Evolutionary conservation across 2,329 filamentous ascomycete species (phyloP), one percentile per base, ranked within the genome.

Genomic region (Colletotrichum lini): DNA sequence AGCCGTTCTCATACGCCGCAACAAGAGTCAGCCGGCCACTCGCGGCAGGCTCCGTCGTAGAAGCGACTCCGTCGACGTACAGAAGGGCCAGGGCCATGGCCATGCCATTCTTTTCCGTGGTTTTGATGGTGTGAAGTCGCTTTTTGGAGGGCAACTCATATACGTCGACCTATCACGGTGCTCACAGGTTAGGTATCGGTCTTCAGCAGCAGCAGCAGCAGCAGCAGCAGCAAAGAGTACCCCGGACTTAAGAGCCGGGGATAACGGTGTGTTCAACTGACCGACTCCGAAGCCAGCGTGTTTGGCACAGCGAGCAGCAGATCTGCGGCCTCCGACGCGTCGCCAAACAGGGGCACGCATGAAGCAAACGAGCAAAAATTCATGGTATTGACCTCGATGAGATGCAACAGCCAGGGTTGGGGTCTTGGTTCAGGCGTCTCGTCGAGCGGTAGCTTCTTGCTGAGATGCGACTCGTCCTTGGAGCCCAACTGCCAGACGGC

Each of bases 311-410:
- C 95, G 59, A 98, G 80, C 6, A 97, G 82, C 6, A 94, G 47
- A 35, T 23, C 35, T 23, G 44, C 21, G 10, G 57, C 44, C 4
- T 53, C 65, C 38, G 62, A 57, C 13, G 54, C 45, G 44, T 66
- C 56, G 26, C 45, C 47, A 18, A 47, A 12, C 44, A 26, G 44
- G 12, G 70, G 59, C 30, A n/a, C 71, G 78, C 91, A 92, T 72
- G 88, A 86, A 2, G 92, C 87, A 79, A 98, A 98, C 2, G 93
- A 88, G 79, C 96, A 99, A 79, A 98, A 99, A 79, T 98, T 99
- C 83, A 98, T 89, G 1, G 96, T 94, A 78, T 98, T 98, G 53
- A 98, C 94, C 6, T 93, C 87, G 6, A 99, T 84, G 4, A 93
- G 88, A 80, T 98, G 90, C 26, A 98, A 81, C n/a, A 98, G 84